phyloP scores from a whole-genome alignment of 805 yeast genomes.

The Torulaspora franciscae region DNA sequence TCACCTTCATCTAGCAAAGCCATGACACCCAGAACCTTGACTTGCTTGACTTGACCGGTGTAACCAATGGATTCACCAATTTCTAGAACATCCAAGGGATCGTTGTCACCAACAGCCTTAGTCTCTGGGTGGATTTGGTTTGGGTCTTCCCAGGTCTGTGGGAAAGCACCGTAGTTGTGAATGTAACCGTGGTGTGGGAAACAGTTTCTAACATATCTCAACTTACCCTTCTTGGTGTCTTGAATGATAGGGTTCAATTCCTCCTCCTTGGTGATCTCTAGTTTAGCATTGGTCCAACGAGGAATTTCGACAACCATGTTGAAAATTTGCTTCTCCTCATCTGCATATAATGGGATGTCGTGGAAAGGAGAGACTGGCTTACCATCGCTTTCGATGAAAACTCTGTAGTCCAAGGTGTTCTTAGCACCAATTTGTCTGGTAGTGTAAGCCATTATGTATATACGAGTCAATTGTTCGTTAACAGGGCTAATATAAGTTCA shows the following conservation, averaged over 20 bases:
- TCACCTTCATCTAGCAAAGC: conserved; percentile 93
- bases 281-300: conserved; percentile 96
- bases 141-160: conserved; percentile 87
- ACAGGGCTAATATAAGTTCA: neutral
- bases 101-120: conserved; percentile 72
- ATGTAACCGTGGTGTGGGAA: conserved; percentile 99
- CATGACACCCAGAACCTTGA: conserved; percentile 88
- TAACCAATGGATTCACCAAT: conserved; percentile 63
- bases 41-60: conserved; percentile 77
- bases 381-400: conserved; percentile 87
- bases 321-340: conserved; percentile 80
- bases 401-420: conserved; percentile 90
- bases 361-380: conserved; percentile 95
- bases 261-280: conserved; percentile 85
- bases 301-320: conserved; percentile 96
- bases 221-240: conserved; percentile 95
- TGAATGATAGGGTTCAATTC: conserved; percentile 90
- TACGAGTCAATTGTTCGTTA: neutral
- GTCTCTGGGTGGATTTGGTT: conserved; percentile 59
- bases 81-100: conserved; percentile 82
- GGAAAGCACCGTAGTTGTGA: conserved; percentile 98
- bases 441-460: conserved; percentile 61
- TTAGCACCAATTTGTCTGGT: conserved; percentile 94
- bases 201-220: conserved; percentile 93
- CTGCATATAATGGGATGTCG: conserved; percentile 87